These are phyloP conservation scores for Candida nemodendra DNA, from an alignment of 805 yeast genomes.

Conservation along the genomic window DNA sequence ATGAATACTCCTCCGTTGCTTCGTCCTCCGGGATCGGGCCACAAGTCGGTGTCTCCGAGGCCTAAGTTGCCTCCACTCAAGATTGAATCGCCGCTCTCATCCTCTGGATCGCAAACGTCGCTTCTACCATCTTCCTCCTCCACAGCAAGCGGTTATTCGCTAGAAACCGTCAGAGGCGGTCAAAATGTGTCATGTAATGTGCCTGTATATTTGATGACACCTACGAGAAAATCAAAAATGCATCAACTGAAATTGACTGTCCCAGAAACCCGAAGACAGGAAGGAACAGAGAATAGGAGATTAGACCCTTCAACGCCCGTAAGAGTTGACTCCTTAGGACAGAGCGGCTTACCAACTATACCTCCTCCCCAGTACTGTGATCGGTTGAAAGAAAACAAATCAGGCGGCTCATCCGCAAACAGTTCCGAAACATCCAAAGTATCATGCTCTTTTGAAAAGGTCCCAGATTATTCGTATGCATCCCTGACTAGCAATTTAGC, in stretches of 20 bases:
- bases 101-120: slow-evolving; percentile 1
- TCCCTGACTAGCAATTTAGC: slow-evolving; percentile 11
- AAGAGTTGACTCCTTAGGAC: slow-evolving; percentile 8
- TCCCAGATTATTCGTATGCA: slow-evolving; percentile 7
- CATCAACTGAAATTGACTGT: slow-evolving; percentile 6
- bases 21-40: slow-evolving; percentile 44
- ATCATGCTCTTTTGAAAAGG: not conserved
- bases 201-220: not conserved
- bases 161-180: slow-evolving; percentile 3
- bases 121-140: slow-evolving; percentile 3
- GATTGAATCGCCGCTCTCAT: slow-evolving; percentile 19
- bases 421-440: not conserved
- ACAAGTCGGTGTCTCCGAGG: slow-evolving; percentile 28
- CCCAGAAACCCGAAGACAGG: no score
- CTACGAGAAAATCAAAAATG: slow-evolving; percentile 1
- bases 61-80: slow-evolving; percentile 27
- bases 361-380: not conserved
- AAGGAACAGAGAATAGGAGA: not conserved
- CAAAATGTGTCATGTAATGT: not conserved
- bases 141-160: slow-evolving; percentile 1
- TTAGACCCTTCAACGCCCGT: slow-evolving; percentile 9
- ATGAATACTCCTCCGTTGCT: slow-evolving; percentile 45
- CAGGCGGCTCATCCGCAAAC: slow-evolving; percentile 1
- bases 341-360: slow-evolving; percentile 2
- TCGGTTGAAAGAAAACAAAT: slow-evolving; percentile 4